Evolutionary conservation across 306 rosid genomes (phyloP), one percentile per base, ranked within the genome.

Genomic region (Ceratonia siliqua): DNA sequence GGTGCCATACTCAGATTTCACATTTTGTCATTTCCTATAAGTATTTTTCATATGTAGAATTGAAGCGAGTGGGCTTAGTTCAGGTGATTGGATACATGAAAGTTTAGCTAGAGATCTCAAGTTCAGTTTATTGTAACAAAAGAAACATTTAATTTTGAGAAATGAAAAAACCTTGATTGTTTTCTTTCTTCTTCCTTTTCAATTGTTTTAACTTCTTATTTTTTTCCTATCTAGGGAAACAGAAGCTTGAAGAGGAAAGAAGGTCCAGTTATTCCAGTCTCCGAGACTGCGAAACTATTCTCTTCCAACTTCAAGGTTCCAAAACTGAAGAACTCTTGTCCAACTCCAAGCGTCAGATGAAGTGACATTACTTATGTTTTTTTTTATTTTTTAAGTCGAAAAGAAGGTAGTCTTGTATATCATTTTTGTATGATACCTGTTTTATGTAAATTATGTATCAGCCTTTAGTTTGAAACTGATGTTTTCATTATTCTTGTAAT

Each of bases 301-400:
- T 67, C 91, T 5, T 74, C 89, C 50, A 15, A 70, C 30, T 85
- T 89, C 64, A 87, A 81, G 81, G 84, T 85, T 85, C 94, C 89
- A 30, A 89, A 89, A 66, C 48, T 89, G 82, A 89, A 85, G 87
- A 65, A 67, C 28, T 6, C 77, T 28, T 46, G 70, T 62, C 56
- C 79, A 8, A 17, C 74, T 62, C 56, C 79, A 8, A 17, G 38
- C 10, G 1, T 38, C 28, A n/a, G 28, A 30, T 59, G 70, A 63
- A 15, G 11, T 25, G 10, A 5, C 9, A 10, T 58, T 32, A 56
- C 8, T 24, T 11, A 6, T 35, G 0, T 0, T 4, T 3, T 8
- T 35, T n/a, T 15, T 1, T 58, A n/a, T 32, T 28, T 2, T 20
- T 43, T n/a, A 36, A 25, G 68, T 55, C 5, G 1, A 61, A 5